A percentile compares a stretch with the other conserved stretches of the same genome.
Conservation (phyloP, 495 filamentous ascomycete genomes). For the Venustampulla echinocandica region DNA sequence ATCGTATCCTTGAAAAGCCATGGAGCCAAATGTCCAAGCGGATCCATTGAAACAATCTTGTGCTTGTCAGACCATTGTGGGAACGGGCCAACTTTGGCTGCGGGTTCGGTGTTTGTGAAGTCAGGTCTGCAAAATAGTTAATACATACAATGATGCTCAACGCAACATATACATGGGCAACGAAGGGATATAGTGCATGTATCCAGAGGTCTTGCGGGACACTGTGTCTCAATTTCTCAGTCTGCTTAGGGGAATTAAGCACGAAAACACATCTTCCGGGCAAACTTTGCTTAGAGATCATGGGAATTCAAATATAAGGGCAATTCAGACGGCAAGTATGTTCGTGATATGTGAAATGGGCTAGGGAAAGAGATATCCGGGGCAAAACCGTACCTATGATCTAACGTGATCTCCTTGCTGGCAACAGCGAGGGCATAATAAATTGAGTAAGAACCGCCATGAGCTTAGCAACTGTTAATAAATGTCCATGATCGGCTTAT, state of each 20-base stretch:
- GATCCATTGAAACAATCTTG: conserved; percentile 98
- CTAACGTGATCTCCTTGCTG: conserved; percentile 71
- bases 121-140: conserved; percentile 47
- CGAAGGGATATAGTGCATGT: too few relatives aligned
- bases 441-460: conserved; percentile 95
- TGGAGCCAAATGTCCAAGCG: conserved; percentile 80
- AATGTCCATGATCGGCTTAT: not conserved
- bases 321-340: too few relatives aligned
- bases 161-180: too few relatives aligned
- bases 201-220: too few relatives aligned
- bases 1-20: conserved; percentile 68
- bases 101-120: conserved; percentile 90
- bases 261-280: too few relatives aligned
- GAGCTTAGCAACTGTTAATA: conserved; percentile 40
- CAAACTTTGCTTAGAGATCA: too few relatives aligned
- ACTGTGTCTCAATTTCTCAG: too few relatives aligned
- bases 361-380: not conserved
- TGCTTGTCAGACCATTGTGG: conserved; percentile 82
- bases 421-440: conserved; percentile 94
- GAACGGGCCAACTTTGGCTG: conserved; percentile 78
- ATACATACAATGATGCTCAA: not conserved
- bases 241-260: too few relatives aligned
- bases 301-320: not conserved
- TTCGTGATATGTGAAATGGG: not conserved
- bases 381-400: conserved; percentile 50